Percentiles rank a stretch among this genome's conserved stretches.
These are phyloP conservation scores for Nadsonia starkeyi-henricii DNA, from an alignment of 1,139 yeast species.

Conservation along the genomic window DNA sequence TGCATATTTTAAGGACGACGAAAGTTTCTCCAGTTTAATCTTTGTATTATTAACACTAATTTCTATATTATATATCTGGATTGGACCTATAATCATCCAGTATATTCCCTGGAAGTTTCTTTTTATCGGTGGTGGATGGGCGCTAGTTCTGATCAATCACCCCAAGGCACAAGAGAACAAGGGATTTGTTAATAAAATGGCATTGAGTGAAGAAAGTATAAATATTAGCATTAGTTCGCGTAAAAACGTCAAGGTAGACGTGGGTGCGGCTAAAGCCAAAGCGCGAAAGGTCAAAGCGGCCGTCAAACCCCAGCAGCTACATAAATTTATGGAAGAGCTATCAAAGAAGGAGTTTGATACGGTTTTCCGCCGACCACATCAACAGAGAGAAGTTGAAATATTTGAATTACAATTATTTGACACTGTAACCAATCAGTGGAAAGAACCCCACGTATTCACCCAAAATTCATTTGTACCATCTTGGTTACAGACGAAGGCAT, in stretches of 20 bases:
- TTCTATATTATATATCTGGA: constrained; percentile 18
- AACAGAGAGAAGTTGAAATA: constrained; percentile 40
- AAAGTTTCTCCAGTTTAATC: constrained; percentile 37
- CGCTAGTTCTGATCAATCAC: constrained; percentile 33
- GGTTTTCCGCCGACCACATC: constrained; percentile 17
- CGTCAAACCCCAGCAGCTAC: background rate
- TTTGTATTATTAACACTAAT: constrained; percentile 23
- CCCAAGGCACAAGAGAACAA: constrained; percentile 34
- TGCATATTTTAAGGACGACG: constrained; percentile 54
- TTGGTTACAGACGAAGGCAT: background rate
- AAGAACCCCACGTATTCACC: constrained; percentile 13
- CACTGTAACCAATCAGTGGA: constrained; percentile 44
- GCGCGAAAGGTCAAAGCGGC: constrained; percentile 5
- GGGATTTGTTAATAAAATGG: background rate
- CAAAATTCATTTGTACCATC: background rate
- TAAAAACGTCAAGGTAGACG: constrained; percentile 5
- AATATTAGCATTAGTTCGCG: constrained; percentile 5
- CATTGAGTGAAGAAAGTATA: background rate
- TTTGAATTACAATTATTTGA: constrained; percentile 57
- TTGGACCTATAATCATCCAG: constrained; percentile 26
- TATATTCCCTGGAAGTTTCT: constrained; percentile 23
- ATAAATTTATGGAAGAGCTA: background rate
- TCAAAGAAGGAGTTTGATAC: background rate
- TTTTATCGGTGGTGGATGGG: constrained; percentile 38
- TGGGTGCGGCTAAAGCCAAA: constrained; percentile 5